phyloP scores from a whole-genome alignment of 2,329 filamentous ascomycete genomes.

The Mariannaea sp. region DNA sequence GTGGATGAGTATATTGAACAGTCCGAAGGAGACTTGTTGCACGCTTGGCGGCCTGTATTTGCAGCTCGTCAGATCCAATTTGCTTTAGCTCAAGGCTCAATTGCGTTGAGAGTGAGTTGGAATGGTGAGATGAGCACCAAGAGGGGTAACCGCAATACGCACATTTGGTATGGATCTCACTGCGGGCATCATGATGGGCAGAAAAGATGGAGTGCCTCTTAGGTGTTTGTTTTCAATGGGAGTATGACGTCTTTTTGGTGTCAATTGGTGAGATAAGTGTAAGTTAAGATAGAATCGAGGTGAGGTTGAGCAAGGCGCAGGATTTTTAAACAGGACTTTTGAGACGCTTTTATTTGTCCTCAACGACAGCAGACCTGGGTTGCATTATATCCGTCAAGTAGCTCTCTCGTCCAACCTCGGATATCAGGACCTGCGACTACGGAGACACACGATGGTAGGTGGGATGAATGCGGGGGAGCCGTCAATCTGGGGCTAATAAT shows the following conservation, averaged over 20 bases:
- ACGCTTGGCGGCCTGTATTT: conserved; percentile 59
- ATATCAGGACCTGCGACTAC: conserved; percentile 11
- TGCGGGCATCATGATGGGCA: conserved; percentile 35
- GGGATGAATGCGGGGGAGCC: conserved; percentile 17
- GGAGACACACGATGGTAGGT: neutral
- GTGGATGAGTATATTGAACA: conserved; percentile 89
- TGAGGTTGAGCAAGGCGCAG: neutral
- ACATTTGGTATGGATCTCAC: conserved; percentile 44
- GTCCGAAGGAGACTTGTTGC: conserved; percentile 79
- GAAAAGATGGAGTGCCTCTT: neutral
- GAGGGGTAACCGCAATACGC: conserved; percentile 20
- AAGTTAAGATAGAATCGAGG: neutral
- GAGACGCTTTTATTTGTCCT: neutral
- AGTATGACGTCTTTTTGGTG: neutral
- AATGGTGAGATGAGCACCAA: neutral
- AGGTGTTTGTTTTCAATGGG: neutral
- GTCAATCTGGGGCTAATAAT: conserved; percentile 19
- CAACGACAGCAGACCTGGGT: conserved; percentile 2
- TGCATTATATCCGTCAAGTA: conserved; percentile 7
- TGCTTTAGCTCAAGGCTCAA: neutral
- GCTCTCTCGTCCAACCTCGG: conserved; percentile 14
- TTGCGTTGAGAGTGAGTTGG: neutral
- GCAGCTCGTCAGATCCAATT: conserved; percentile 1
- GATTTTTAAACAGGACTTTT: neutral
- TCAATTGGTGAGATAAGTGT: neutral